phyloP scores from a whole-genome alignment of 2,329 filamentous ascomycete species.

The Plenodomus biglobosus region DNA sequence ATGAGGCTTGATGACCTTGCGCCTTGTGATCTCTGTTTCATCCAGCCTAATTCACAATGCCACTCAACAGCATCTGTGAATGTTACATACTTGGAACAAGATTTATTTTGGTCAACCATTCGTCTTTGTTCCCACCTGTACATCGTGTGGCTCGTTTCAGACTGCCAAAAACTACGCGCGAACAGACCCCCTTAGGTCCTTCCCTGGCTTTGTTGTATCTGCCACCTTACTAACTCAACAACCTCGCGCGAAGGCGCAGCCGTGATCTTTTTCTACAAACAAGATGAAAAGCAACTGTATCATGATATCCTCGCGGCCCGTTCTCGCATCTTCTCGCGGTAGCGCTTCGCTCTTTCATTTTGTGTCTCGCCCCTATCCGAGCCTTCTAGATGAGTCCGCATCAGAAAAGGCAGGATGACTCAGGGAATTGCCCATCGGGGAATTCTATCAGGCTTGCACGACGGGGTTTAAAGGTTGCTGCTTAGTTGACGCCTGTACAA shows the following conservation, averaged over 20 bases:
- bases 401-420: conserved; percentile 5
- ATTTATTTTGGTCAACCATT: neutral
- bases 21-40: too few relatives aligned
- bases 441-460: conserved; percentile 24
- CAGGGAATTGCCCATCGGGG: conserved; percentile 17
- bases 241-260: neutral
- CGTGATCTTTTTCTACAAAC: neutral
- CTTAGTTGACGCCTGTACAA: neutral
- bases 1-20: too few relatives aligned
- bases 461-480: conserved; percentile 29
- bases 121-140: neutral
- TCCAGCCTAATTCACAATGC: too few relatives aligned
- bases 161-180: neutral
- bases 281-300: neutral
- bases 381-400: conserved; percentile 13
- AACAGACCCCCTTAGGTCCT: neutral
- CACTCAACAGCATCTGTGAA: too few relatives aligned
- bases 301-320: neutral
- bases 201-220: neutral
- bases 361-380: neutral
- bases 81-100: neutral
- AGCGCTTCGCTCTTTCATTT: neutral
- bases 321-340: neutral
- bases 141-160: neutral
- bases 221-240: too few relatives aligned